phyloP scores from a whole-genome alignment of 768 basidiomycete genomes.

The Tricholoma hemisulphureum region DNA sequence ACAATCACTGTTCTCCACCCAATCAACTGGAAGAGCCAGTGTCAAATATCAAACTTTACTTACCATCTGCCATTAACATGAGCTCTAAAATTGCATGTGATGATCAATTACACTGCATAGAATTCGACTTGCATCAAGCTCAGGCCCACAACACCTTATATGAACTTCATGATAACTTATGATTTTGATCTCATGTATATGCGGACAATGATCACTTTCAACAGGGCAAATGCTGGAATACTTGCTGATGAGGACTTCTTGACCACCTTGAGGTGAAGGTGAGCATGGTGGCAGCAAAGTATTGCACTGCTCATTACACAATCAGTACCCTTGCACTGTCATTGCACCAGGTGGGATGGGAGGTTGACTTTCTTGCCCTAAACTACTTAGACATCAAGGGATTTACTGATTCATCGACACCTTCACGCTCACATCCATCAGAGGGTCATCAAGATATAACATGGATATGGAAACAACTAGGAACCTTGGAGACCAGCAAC shows the following conservation, averaged over 20 bases:
- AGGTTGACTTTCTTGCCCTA: slow-evolving; percentile 1
- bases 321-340: background rate
- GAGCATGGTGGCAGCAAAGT: slow-evolving; percentile 7
- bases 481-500: background rate
- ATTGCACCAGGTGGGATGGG: background rate
- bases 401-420: background rate
- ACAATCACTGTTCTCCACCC: background rate
- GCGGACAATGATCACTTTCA: slow-evolving; percentile 12
- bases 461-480: slow-evolving; percentile 10
- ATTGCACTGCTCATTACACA: slow-evolving; percentile 1
- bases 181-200: slow-evolving; percentile 7
- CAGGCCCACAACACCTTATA: slow-evolving; percentile 13
- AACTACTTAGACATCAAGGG: slow-evolving; percentile 1
- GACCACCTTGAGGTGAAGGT: background rate
- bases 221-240: slow-evolving; percentile 10
- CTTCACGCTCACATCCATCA: background rate
- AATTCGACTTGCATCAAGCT: slow-evolving; percentile 7
- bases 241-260: slow-evolving; percentile 6
- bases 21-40: background rate
- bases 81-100: background rate
- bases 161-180: slow-evolving; percentile 9
- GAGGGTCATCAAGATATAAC: background rate
- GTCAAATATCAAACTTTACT: background rate
- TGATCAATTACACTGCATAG: background rate
- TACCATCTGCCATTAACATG: background rate